Conservation (phyloP, 164 flowering plant genomes). For the Vitis riparia region DNA sequence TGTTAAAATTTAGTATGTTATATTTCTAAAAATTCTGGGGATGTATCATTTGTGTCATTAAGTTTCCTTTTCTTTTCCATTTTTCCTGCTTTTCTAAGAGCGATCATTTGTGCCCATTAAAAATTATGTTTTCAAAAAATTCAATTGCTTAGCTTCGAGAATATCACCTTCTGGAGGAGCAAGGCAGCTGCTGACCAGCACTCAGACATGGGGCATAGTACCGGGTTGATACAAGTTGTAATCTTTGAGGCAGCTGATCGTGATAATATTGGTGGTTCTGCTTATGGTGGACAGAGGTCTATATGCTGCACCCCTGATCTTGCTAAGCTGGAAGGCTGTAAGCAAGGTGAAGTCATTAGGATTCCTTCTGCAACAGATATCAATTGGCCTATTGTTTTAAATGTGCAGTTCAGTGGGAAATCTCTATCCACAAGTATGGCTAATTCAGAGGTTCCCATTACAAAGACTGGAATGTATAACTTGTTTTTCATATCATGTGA, state of each 20-base stretch:
- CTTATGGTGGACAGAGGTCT: slow-evolving; percentile 93
- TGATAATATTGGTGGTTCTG: slow-evolving; percentile 92
- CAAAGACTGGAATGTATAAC: slow-evolving; percentile 92
- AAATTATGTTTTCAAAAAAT: slow-evolving; percentile 1
- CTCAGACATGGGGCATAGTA: slow-evolving; percentile 43
- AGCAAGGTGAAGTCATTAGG: slow-evolving; percentile 86
- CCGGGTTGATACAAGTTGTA: slow-evolving; percentile 71
- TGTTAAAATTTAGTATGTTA: too few relatives aligned
- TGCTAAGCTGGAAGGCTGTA: slow-evolving; percentile 92
- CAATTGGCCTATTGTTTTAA: slow-evolving; percentile 69
- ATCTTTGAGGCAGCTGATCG: slow-evolving; percentile 94
- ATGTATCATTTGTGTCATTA: neutral
- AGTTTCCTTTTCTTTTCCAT: too few relatives aligned
- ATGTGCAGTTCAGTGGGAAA: slow-evolving; percentile 60
- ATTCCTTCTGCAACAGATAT: slow-evolving; percentile 65
- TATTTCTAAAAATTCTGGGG: neutral
- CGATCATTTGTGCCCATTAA: neutral
- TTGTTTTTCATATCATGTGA: slow-evolving; percentile 89
- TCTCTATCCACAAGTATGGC: slow-evolving; percentile 42
- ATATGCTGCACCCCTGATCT: slow-evolving; percentile 96
- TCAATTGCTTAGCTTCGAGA: slow-evolving; percentile 59
- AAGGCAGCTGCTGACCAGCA: slow-evolving; percentile 55
- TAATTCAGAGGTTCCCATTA: slow-evolving; percentile 43
- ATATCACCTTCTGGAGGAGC: slow-evolving; percentile 83
- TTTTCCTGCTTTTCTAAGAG: too few relatives aligned